Conservation (phyloP, 495 filamentous ascomycete species). For the Neurospora pannonica region DNA sequence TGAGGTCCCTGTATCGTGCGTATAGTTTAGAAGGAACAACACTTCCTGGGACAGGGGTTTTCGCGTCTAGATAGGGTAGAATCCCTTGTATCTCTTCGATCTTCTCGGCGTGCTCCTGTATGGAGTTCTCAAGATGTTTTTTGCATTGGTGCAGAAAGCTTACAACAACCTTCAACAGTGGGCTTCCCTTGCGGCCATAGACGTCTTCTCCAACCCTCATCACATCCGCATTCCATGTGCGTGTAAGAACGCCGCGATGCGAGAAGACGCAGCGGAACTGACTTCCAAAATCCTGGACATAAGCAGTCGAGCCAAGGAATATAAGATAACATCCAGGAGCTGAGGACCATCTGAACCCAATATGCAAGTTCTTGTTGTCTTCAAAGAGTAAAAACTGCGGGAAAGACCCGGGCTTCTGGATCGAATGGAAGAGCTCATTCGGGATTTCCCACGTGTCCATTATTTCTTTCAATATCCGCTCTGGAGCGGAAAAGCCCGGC, state of each 20-base stretch:
- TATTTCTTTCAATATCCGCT: background rate
- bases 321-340: background rate
- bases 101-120: background rate
- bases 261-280: background rate
- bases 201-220: background rate
- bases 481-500: background rate
- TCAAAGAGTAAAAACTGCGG: background rate
- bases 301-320: background rate
- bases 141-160: background rate
- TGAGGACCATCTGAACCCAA: background rate
- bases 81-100: background rate
- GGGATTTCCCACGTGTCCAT: background rate
- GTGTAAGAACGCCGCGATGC: background rate
- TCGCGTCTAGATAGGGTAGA: background rate
- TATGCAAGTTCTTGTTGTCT: background rate
- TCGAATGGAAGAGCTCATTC: background rate
- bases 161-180: rapidly evolving
- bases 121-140: background rate
- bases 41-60: rapidly evolving
- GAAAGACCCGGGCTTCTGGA: background rate
- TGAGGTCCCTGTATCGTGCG: background rate
- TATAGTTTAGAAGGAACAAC: background rate
- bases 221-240: background rate
- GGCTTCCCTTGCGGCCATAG: background rate
- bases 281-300: no score